Evolutionary conservation across 495 filamentous ascomycete species (phyloP).

Genomic region (Baudoinia panamericana): DNA sequence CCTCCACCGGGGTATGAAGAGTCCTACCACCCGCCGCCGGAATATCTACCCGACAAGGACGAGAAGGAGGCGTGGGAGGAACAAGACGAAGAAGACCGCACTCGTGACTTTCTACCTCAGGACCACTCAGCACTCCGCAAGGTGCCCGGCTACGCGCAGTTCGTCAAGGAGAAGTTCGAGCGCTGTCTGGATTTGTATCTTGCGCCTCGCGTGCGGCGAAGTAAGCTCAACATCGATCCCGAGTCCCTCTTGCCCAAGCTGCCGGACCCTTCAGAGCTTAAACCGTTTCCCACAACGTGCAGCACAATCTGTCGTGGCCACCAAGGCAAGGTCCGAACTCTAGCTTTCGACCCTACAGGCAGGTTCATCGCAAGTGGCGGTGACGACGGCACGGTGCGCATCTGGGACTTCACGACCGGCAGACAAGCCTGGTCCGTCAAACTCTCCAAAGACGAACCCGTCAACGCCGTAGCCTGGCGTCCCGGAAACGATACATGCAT

Average conservation of each 20-base stretch:
- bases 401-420: constrained; percentile 83
- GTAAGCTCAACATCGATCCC: constrained; percentile 92
- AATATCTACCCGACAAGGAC: constrained; percentile 76
- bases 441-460: constrained; percentile 65
- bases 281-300: constrained; percentile 82
- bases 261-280: constrained; percentile 82
- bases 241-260: constrained; percentile 86
- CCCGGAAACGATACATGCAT: constrained; percentile 69
- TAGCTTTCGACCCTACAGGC: constrained; percentile 65
- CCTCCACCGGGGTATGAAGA: constrained; percentile 89
- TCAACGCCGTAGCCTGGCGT: constrained; percentile 82
- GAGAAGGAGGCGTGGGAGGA: constrained; percentile 86
- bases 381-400: constrained; percentile 80
- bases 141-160: constrained; percentile 81
- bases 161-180: constrained; percentile 93
- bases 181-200: constrained; percentile 90
- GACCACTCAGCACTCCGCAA: constrained; percentile 72
- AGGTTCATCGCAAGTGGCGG: constrained; percentile 78
- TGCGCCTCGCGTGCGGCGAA: constrained; percentile 79
- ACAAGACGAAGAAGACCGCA: constrained; percentile 75
- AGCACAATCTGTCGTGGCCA: constrained; percentile 78
- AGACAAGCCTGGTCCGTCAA: constrained; percentile 76
- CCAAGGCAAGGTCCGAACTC: constrained; percentile 71
- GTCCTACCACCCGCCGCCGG: constrained; percentile 90
- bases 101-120: constrained; percentile 74